These are phyloP conservation scores for Dendrostoma leiphaemia DNA, from an alignment of 2,329 filamentous ascomycete species.

Conservation along the genomic window DNA sequence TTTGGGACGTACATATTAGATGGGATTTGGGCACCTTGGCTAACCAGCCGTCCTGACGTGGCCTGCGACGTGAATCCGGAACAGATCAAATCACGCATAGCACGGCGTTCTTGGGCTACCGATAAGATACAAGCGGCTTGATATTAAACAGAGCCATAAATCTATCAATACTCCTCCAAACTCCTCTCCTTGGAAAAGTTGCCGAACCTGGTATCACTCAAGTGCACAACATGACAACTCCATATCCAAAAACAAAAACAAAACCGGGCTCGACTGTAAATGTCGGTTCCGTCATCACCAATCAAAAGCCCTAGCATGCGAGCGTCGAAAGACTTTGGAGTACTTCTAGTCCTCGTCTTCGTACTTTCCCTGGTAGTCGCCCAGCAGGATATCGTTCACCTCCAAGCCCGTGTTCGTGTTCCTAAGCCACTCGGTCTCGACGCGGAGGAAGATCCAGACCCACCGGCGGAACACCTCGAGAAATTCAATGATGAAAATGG, in stretches of 20 bases:
- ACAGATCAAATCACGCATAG: too few relatives aligned
- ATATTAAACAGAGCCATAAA: too few relatives aligned
- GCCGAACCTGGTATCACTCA: conserved; percentile 15
- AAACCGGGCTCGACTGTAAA: neutral
- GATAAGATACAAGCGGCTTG: neutral
- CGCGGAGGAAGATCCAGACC: conserved; percentile 96
- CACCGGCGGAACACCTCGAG: conserved; percentile 85
- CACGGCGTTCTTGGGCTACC: too few relatives aligned
- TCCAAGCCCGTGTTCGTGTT: conserved; percentile 53
- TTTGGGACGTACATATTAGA: too few relatives aligned
- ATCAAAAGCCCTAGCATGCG: neutral
- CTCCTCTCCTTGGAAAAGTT: neutral
- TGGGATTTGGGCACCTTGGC: too few relatives aligned
- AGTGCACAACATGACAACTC: conserved; percentile 4
- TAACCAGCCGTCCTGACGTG: too few relatives aligned
- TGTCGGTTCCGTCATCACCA: too few relatives aligned
- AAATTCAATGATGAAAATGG: conserved; percentile 83
- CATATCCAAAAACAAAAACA: conserved; percentile 5
- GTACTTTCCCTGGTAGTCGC: conserved; percentile 65
- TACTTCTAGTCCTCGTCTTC: conserved; percentile 45
- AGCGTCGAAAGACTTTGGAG: neutral
- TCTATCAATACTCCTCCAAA: neutral
- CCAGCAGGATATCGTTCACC: conserved; percentile 71
- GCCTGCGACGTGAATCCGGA: too few relatives aligned
- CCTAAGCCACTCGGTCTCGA: conserved; percentile 89